Base-by-base conservation (phyloP, 2,329 filamentous ascomycete genomes). In the Allantophomopsis lycopodina region DNA sequence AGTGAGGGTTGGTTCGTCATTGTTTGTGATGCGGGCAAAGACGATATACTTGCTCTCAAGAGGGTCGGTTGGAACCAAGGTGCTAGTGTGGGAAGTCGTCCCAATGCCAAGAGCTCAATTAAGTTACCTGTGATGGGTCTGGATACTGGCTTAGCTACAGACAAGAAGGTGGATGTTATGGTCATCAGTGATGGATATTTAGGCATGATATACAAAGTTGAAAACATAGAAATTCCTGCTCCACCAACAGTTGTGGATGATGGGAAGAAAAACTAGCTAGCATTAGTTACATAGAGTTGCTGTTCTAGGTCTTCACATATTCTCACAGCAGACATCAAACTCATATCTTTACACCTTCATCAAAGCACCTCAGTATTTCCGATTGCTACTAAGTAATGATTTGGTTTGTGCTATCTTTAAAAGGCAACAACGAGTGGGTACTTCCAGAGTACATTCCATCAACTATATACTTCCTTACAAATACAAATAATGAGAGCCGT, bases 1-100 rank as follows among this genome's bases (percentile, higher is more conserved):
- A 91, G 78, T 0, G 91, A 98, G 54, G 88, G 88, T 0, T 96
- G 80, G 73, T 96, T 98, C 58, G 74, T 91, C 12, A 55, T 96
- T 16, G 70, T 94, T 0, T 79, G 77, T 6, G 76, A 83, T 49
- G 52, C 72, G 2, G 64, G 64, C 1, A 71, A 62, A 6, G 85
- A 89, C 43, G 85, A 95, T 49, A 69, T 96, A 32, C 60, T 94
- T 4, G 89, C 83, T 2, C 66, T 98, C 46, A 96, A 94, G 69
- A 69, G 91, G 21, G 73, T 91, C 0, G 79, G 78, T 2, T 96
- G 91, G 88, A 58, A 53, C 36, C 50, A 15, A 44, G 34, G 46
- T 28, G 54, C 65, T 8, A 58, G 59, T 13, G 53, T 60, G 4
- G 67, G 67, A 4, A 57, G 58, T 13, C 68, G 59, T 42, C 66